Evolutionary conservation across 176 grass and related monocot species (phyloP).

Genomic region (Calamus simplicifolius): DNA sequence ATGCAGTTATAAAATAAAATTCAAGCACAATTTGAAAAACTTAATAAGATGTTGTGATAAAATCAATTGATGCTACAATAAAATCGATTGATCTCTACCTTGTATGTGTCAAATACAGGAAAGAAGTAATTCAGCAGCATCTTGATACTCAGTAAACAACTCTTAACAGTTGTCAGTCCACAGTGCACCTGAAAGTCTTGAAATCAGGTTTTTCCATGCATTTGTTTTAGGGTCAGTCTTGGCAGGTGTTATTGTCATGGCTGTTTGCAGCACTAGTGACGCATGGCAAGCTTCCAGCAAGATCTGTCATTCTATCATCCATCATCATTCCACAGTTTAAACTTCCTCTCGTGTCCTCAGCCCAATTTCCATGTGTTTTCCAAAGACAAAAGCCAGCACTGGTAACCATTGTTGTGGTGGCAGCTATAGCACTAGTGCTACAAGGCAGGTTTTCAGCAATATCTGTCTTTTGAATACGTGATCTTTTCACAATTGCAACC

Average conservation of each 20-base stretch:
- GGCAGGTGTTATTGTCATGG: not conserved
- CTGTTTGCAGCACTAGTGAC: not conserved
- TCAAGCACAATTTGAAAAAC: too few relatives aligned
- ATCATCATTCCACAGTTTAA: not conserved
- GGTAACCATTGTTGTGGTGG: not conserved
- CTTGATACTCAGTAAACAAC: constrained; percentile 16
- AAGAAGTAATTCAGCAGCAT: constrained; percentile 3
- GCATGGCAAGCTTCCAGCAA: not conserved
- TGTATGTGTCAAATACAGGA: not conserved
- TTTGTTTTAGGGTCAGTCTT: not conserved
- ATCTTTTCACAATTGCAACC: not conserved
- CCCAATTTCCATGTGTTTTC: not conserved
- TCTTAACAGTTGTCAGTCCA: constrained; percentile 19
- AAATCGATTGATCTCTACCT: not conserved
- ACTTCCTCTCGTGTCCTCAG: not conserved
- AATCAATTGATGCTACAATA: too few relatives aligned
- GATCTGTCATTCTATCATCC: not conserved
- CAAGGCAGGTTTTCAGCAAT: not conserved
- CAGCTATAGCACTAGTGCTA: not conserved
- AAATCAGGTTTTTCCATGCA: not conserved
- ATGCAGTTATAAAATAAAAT: too few relatives aligned
- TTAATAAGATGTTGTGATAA: too few relatives aligned
- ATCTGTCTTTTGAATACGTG: not conserved
- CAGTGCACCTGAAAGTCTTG: constrained; percentile 16
- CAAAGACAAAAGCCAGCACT: not conserved